These are phyloP conservation scores for Chlorella sp. DNA, from an alignment of 139 green algal species.

Conservation along the genomic window DNA sequence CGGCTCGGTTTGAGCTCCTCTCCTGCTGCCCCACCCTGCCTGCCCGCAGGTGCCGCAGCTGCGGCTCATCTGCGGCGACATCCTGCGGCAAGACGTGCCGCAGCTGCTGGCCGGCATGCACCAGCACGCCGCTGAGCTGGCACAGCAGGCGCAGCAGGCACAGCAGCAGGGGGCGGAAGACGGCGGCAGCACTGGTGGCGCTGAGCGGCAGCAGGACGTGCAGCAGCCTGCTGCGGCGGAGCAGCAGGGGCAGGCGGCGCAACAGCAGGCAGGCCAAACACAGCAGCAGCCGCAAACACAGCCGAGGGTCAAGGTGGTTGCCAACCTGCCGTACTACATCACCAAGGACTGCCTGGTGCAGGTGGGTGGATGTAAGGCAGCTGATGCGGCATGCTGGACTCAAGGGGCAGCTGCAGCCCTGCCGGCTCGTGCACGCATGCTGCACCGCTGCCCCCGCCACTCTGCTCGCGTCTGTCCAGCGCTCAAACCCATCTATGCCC, in stretches of 20 bases:
- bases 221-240: background rate
- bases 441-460: no score
- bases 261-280: slow-evolving; percentile 11
- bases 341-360: slow-evolving; percentile 89
- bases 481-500: no score
- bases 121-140: slow-evolving; percentile 9
- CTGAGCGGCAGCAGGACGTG: background rate
- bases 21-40: no score
- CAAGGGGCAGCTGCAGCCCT: no score
- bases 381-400: no score
- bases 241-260: slow-evolving; percentile 23
- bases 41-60: slow-evolving; percentile 40
- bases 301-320: slow-evolving; percentile 80
- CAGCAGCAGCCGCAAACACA: slow-evolving; percentile 5
- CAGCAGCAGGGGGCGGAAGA: background rate
- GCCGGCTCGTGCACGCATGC: no score
- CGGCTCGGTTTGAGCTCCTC: no score
- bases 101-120: slow-evolving; percentile 50
- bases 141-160: slow-evolving; percentile 14
- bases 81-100: slow-evolving; percentile 67
- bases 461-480: no score
- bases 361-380: no score
- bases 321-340: slow-evolving; percentile 99
- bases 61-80: slow-evolving; percentile 71
- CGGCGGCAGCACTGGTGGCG: background rate